Base-by-base conservation (phyloP, 192 early-diverging fungal species). In the Spinellus fusiger region DNA sequence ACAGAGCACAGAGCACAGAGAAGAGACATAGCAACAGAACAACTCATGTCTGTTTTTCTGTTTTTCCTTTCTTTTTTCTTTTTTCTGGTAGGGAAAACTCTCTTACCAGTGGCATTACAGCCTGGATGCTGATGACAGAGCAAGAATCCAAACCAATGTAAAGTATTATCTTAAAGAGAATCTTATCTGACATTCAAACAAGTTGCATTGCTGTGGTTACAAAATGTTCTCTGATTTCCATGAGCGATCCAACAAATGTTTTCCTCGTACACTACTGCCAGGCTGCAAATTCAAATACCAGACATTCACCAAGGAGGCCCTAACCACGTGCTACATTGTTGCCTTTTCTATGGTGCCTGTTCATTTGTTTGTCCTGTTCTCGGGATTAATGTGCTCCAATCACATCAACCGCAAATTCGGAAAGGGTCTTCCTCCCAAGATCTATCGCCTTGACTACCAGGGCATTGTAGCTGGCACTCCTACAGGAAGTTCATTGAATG, bases 161-260 rank as follows among this genome's bases (percentile, higher is more conserved):
- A 70, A 27, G 5, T 25, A 12, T 16, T 38, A 49, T n/a, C 22
- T 31, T n/a, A 7, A 28, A 35, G 6, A 5, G 7, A 23, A 22
- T n/a, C 15, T 58, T 50, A 46, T 23, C 22, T 52, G 15, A 48
- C 15, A 12, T 44, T 1, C 37, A 16, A 22, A 23, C 52, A 7
- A 80, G 74, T 37, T 80, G 1, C 72, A 74, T 22, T 80, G 78
- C 23, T 80, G 78, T 64, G 78, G 78, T 0, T 77, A 73, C 65
- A 69, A 76, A 38, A 59, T 66, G 13, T 59, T 73, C 25, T 53
- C 70, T 10, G 78, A 80, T 51, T 77, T 70, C n/a, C 75, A 73
- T 16, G 76, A 76, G 34, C 60, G 70, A 28, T 76, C 76, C 16
- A 63, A 77, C 13, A 76, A 75, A 33, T 80, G 78, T 33, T 80